Percentiles rank a stretch among this genome's conserved stretches.
Conservation (phyloP, 225 moss, liverwort and hornwort species). For the Neckera pumila region DNA sequence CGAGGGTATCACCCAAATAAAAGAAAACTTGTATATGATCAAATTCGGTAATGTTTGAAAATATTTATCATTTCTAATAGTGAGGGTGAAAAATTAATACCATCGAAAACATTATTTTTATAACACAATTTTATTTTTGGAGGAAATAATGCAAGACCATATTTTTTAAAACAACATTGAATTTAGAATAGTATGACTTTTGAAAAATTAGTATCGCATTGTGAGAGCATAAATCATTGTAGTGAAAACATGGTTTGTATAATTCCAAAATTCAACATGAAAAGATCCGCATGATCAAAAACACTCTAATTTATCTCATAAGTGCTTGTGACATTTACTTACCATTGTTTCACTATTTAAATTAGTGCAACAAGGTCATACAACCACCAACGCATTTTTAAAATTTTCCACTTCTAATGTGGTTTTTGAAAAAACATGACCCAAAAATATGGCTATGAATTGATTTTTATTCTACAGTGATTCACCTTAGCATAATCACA, state of each 20-base stretch:
- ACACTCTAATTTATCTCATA: background rate
- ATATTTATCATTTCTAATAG: background rate
- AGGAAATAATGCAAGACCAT: rapidly evolving
- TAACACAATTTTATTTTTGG: background rate
- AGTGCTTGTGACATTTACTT: background rate
- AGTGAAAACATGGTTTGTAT: background rate
- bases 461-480: background rate
- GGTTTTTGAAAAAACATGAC: background rate
- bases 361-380: background rate
- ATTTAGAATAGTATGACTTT: background rate
- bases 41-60: background rate
- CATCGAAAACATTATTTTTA: background rate
- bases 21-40: background rate
- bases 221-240: background rate
- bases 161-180: background rate
- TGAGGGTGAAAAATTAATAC: rapidly evolving
- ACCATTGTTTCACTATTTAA: background rate
- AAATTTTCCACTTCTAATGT: background rate
- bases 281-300: background rate
- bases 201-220: background rate
- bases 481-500: background rate
- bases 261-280: background rate
- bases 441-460: too few relatives aligned
- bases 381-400: background rate
- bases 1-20: background rate